Conservation (phyloP, 2,329 filamentous ascomycete genomes). For the Westerdykella sp. region DNA sequence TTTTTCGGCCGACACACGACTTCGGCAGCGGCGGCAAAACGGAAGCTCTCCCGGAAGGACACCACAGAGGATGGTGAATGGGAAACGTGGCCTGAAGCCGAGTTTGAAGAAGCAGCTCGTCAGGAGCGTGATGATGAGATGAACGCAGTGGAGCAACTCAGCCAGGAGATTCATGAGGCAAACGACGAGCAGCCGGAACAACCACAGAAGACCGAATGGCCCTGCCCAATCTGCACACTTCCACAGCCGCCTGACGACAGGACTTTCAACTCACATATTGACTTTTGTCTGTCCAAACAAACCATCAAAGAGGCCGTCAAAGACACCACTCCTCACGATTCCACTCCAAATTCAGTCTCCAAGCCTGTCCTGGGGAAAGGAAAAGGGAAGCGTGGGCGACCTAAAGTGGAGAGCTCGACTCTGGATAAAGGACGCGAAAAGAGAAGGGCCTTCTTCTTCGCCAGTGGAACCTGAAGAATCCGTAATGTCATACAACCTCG, state of each 20-base stretch:
- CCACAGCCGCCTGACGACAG: slow-evolving; percentile 70
- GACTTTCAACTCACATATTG: slow-evolving; percentile 84
- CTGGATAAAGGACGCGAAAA: slow-evolving; percentile 27
- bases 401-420: slow-evolving; percentile 17
- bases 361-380: slow-evolving; percentile 12
- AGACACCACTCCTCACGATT: slow-evolving; percentile 23
- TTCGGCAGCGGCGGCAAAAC: slow-evolving; percentile 11
- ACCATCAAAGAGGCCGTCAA: slow-evolving; percentile 81
- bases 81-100: slow-evolving; percentile 64
- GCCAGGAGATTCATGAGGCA: slow-evolving; percentile 48
- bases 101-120: slow-evolving; percentile 56
- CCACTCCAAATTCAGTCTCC: slow-evolving; percentile 1
- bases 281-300: slow-evolving; percentile 78
- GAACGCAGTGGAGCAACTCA: slow-evolving; percentile 55
- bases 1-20: slow-evolving; percentile 62
- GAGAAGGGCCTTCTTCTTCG: slow-evolving; percentile 26
- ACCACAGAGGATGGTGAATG: slow-evolving; percentile 49
- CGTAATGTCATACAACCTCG: too few species aligned
- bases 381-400: slow-evolving; percentile 27
- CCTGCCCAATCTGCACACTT: slow-evolving; percentile 79
- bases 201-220: slow-evolving; percentile 54
- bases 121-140: slow-evolving; percentile 57
- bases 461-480: not conserved
- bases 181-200: slow-evolving; percentile 11
- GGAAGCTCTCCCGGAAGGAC: slow-evolving; percentile 14